Evolutionary conservation across 1,284 basidiomycete genomes (phyloP).

Genomic region (Paramarasmius palmivorus): DNA sequence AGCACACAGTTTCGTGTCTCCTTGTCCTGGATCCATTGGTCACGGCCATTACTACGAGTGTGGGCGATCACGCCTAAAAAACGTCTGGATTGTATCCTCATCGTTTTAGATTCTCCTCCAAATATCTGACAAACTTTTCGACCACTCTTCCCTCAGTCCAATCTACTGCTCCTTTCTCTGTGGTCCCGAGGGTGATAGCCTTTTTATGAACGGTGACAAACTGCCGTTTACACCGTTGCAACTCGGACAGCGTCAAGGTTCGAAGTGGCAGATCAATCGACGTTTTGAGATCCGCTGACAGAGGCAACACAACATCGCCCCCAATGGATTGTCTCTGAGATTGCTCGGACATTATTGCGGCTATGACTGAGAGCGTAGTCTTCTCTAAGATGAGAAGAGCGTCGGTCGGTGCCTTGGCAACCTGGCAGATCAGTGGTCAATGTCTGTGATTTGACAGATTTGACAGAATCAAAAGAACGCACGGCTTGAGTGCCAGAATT

Average conservation of each 20-base stretch:
- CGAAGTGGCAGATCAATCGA: conserved; percentile 65
- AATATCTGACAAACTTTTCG: conserved; percentile 73
- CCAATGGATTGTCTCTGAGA: conserved; percentile 45
- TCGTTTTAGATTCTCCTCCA: conserved; percentile 70
- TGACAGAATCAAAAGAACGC: conserved; percentile 26
- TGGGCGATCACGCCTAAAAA: no score
- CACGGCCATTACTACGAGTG: no score
- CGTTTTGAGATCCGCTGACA: conserved; percentile 40
- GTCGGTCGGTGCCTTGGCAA: conserved; percentile 77
- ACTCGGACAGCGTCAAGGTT: conserved; percentile 76
- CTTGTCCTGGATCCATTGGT: no score
- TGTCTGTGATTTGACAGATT: background rate
- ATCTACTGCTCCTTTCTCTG: conserved; percentile 73
- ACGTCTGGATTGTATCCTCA: conserved; percentile 22
- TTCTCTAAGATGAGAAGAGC: conserved; percentile 79
- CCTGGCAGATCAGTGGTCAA: conserved; percentile 43
- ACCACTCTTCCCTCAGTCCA: conserved; percentile 79
- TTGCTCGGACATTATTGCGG: conserved; percentile 67
- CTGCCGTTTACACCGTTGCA: conserved; percentile 86
- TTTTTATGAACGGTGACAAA: conserved; percentile 87
- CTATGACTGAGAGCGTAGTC: conserved; percentile 66
- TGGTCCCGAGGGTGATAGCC: conserved; percentile 83
- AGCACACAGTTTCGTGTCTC: no score
- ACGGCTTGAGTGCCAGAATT: conserved; percentile 86
- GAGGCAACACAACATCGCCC: conserved; percentile 51